A percentile compares a stretch with the other conserved stretches of the same genome.
Evolutionary conservation across 2,329 filamentous ascomycete genomes (phyloP).

Genomic region (Penicillium sp.): DNA sequence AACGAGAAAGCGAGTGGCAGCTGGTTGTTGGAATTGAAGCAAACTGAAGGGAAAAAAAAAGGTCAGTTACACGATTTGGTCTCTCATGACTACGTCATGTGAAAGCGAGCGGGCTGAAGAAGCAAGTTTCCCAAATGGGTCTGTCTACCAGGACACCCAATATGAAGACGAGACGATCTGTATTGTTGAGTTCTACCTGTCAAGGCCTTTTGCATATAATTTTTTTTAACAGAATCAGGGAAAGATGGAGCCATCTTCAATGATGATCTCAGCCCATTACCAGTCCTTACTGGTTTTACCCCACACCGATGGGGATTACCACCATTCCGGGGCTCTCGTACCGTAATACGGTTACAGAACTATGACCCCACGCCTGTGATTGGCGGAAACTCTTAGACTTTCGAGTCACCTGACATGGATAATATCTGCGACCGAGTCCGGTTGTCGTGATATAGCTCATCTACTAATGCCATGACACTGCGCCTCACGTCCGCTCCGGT

Average conservation of each 20-base stretch:
- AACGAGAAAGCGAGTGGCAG: neutral
- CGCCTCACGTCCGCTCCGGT: slow-evolving; percentile 51
- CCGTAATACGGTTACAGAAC: slow-evolving; percentile 15
- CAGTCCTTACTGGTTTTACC: neutral
- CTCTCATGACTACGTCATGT: slow-evolving; percentile 40
- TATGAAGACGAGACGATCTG: neutral
- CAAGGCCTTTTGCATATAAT: neutral
- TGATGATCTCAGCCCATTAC: neutral
- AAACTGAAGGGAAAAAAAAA: slow-evolving; percentile 13
- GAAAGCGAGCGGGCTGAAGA: slow-evolving; percentile 16
- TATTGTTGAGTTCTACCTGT: neutral
- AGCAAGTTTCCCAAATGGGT: slow-evolving; percentile 3
- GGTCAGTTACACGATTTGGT: slow-evolving; percentile 19
- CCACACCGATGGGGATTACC: neutral
- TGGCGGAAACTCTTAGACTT: slow-evolving; percentile 10
- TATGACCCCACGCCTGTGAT: slow-evolving; percentile 6
- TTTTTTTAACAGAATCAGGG: neutral
- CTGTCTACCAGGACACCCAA: neutral
- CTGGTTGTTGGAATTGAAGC: neutral
- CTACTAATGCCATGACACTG: slow-evolving; percentile 45
- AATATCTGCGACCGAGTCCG: slow-evolving; percentile 4
- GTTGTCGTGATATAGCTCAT: neutral
- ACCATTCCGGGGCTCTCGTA: slow-evolving; percentile 3
- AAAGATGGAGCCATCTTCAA: neutral
- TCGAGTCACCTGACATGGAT: slow-evolving; percentile 20